Conservation (phyloP, 306 rosid species). For the Cicer chorassanicum region DNA sequence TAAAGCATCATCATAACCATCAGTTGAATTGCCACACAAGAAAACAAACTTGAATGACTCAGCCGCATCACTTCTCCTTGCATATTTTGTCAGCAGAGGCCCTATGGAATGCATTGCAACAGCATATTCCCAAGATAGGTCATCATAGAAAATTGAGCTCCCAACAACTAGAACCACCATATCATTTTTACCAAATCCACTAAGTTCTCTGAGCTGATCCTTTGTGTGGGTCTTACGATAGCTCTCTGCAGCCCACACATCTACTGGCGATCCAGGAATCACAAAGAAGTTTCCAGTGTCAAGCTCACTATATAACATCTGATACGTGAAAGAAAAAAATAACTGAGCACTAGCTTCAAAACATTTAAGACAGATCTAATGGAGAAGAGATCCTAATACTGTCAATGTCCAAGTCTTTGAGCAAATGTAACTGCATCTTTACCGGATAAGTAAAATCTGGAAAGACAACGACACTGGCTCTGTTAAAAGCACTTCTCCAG, state of each 20-base stretch:
- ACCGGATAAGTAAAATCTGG: constrained; percentile 94
- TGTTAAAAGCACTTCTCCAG: constrained; percentile 80
- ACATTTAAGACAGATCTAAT: constrained; percentile 36
- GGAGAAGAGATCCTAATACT: constrained; percentile 38
- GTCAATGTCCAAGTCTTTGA: constrained; percentile 7
- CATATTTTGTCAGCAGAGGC: constrained; percentile 79
- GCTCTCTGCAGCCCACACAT: constrained; percentile 81
- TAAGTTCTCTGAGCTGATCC: constrained; percentile 63
- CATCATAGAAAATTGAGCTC: constrained; percentile 74
- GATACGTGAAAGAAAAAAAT: constrained; percentile 52
- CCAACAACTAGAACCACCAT: constrained; percentile 83
- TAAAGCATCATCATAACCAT: constrained; percentile 73
- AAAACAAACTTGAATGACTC: constrained; percentile 83
- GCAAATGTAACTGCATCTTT: constrained; percentile 41
- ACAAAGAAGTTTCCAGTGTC: constrained; percentile 95
- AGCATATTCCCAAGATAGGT: constrained; percentile 87
- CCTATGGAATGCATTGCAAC: constrained; percentile 93
- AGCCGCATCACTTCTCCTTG: constrained; percentile 68
- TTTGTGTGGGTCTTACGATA: constrained; percentile 69
- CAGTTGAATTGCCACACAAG: constrained; percentile 82
- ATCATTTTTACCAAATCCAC: constrained; percentile 69
- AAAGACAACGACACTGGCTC: constrained; percentile 85
- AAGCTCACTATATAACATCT: constrained; percentile 87
- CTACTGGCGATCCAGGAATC: constrained; percentile 94
- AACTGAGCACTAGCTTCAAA: constrained; percentile 48